Evolutionary conservation across 108 stramenopile species (phyloP), one percentile per base, ranked within the genome.

Genomic region (Schizochytrium sp.): DNA sequence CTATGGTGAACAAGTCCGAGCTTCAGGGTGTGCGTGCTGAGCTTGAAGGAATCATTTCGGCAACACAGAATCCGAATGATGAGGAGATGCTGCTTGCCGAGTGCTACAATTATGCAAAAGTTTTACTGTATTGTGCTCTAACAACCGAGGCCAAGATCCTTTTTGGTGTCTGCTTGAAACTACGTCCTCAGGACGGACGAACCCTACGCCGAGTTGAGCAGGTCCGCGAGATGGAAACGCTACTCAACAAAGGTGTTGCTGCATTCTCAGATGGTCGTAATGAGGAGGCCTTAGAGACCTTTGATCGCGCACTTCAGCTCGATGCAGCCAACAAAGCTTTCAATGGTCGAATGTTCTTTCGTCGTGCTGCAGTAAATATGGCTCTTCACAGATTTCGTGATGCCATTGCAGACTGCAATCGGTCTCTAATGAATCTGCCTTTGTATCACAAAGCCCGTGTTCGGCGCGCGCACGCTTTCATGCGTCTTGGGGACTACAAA

Each of bases 401-500:
- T 10, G 76, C 76, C 50, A 83, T 83, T 83, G 76, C 13, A 2
- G 76, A 83, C 53, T 83, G 76, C 53, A 55, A 83, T 53, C 49
- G 53, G 76, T n/a, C 76, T 1, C 53, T 83, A n/a, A 55, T 49
- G n/a, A 49, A 55, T 40, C 45, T 83, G 76, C 76, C 76, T 5
- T 10, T 55, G 50, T 83, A 83, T 28, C 53, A 83, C 53, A 83
- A 83, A 53, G 76, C 76, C 12, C 76, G 76, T 13, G 53, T 83
- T 83, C 76, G 76, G 13, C 47, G 53, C 5, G 76, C 76, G 2
- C 76, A 83, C 28, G 76, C 76, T 53, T 83, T 83, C 47, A 83
- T 83, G 45, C 76, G 53, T 10, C 47, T 83, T 49, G 76, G 76
- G n/a, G 76, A 83, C 53, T 83, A 55, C 50, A 49, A 83, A 38